Percentiles rank a stretch among this genome's conserved stretches.
Evolutionary conservation across 352 stramenopile species (phyloP).

Genomic region (Phytophthora ohioensis): DNA sequence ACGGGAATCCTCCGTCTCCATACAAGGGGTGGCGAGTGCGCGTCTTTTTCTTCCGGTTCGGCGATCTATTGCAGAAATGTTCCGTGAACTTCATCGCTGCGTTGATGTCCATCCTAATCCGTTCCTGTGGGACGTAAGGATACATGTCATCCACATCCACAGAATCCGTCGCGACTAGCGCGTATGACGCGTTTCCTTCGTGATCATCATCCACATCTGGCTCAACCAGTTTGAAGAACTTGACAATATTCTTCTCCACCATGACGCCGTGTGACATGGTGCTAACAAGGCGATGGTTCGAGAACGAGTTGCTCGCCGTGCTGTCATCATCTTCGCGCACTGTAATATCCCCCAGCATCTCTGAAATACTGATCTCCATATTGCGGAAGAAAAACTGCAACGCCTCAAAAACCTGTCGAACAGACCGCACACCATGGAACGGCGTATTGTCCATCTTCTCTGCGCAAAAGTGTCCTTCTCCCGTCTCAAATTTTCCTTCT

Average conservation of each 20-base stretch:
- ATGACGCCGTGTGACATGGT: conserved; percentile 48
- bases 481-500: conserved; percentile 56
- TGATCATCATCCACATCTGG: conserved; percentile 20
- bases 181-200: conserved; percentile 38
- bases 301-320: conserved; percentile 47
- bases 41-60: conserved; percentile 28
- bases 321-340: conserved; percentile 69
- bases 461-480: conserved; percentile 56
- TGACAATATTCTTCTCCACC: conserved; percentile 60
- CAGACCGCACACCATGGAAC: conserved; percentile 44
- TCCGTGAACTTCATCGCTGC: conserved; percentile 54
- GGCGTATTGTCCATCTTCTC: conserved; percentile 69
- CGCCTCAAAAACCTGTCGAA: conserved; percentile 64
- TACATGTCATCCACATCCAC: conserved; percentile 66
- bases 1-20: conserved; percentile 27
- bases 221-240: conserved; percentile 56
- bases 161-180: conserved; percentile 48
- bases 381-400: conserved; percentile 68
- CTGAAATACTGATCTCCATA: conserved; percentile 66
- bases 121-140: conserved; percentile 51
- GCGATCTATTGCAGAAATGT: conserved; percentile 41
- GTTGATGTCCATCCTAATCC: conserved; percentile 60
- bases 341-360: conserved; percentile 65
- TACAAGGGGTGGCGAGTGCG: conserved; percentile 24
- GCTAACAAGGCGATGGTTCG: conserved; percentile 65